phyloP scores from a whole-genome alignment of 2,329 filamentous ascomycete genomes.

The Xylariaceae sp. region DNA sequence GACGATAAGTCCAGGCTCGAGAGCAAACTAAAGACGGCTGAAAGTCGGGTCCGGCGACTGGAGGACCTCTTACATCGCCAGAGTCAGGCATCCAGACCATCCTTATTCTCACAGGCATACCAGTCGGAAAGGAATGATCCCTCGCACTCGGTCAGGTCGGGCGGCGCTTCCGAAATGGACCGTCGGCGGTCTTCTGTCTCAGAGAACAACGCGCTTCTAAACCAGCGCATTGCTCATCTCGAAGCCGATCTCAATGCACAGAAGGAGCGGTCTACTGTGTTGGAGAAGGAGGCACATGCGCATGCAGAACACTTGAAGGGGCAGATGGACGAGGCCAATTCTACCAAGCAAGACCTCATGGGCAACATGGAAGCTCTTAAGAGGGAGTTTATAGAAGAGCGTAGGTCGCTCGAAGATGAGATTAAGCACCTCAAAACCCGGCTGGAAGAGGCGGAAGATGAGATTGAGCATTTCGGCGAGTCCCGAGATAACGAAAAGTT shows the following conservation, averaged over 20 bases:
- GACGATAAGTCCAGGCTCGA: conserved; percentile 73
- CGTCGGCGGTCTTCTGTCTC: conserved; percentile 33
- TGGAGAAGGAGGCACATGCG: conserved; percentile 63
- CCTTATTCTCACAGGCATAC: conserved; percentile 46
- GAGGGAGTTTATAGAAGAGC: conserved; percentile 77
- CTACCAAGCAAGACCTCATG: conserved; percentile 88
- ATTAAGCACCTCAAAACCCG: conserved; percentile 67
- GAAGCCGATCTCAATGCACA: conserved; percentile 74
- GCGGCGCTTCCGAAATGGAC: conserved; percentile 31
- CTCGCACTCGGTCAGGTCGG: conserved; percentile 38
- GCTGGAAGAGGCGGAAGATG: conserved; percentile 84
- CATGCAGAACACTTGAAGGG: conserved; percentile 53
- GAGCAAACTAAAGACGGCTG: conserved; percentile 69
- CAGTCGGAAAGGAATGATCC: conserved; percentile 43
- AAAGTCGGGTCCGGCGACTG: conserved; percentile 81
- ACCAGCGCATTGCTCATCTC: conserved; percentile 50
- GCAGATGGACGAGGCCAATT: conserved; percentile 77
- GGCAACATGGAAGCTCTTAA: conserved; percentile 91
- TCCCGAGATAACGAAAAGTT: conserved; percentile 76
- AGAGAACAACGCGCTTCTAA: conserved; percentile 38
- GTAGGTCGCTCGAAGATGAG: conserved; percentile 75
- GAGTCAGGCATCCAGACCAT: conserved; percentile 48
- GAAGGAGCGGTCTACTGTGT: conserved; percentile 55
- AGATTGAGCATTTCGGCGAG: conserved; percentile 76
- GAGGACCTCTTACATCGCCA: conserved; percentile 91